Evolutionary conservation across 805 yeast species (phyloP).

Genomic region (Isabelozyma pseudorhagii): DNA sequence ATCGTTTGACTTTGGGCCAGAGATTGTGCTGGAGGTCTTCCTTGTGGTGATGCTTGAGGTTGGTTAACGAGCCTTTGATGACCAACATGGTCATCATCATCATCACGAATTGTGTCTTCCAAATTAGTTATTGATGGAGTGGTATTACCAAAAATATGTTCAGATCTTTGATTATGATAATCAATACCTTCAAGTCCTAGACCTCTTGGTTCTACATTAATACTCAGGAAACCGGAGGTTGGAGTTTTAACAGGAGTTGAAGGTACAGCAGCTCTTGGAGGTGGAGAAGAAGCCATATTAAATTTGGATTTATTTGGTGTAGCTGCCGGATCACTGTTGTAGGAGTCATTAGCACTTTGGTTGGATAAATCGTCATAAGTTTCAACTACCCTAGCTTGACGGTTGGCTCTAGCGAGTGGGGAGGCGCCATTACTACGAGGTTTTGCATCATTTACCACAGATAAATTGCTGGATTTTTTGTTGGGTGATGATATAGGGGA

Average conservation of each 20-base stretch:
- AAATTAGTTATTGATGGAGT: conserved; percentile 36
- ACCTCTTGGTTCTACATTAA: conserved; percentile 22
- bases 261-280: conserved; percentile 31
- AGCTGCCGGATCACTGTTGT: too few relatives aligned
- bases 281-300: conserved; percentile 24
- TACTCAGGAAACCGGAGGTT: conserved; percentile 10
- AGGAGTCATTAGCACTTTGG: neutral
- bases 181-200: conserved; percentile 38
- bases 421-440: conserved; percentile 29
- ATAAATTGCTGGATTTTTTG: conserved; percentile 2
- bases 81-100: neutral
- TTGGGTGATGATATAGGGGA: conserved; percentile 4
- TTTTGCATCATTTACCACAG: conserved; percentile 14
- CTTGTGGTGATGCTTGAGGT: too few relatives aligned
- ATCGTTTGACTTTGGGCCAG: conserved; percentile 5
- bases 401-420: conserved; percentile 40
- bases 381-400: conserved; percentile 45
- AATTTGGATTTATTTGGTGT: neutral
- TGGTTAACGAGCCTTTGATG: too few relatives aligned
- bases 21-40: too few relatives aligned
- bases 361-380: conserved; percentile 20
- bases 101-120: conserved; percentile 16
- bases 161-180: conserved; percentile 9
- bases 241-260: conserved; percentile 21
- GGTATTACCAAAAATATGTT: conserved; percentile 7